Evolutionary conservation across 2,329 filamentous ascomycete species (phyloP).

Genomic region (Aureobasidium sp.): DNA sequence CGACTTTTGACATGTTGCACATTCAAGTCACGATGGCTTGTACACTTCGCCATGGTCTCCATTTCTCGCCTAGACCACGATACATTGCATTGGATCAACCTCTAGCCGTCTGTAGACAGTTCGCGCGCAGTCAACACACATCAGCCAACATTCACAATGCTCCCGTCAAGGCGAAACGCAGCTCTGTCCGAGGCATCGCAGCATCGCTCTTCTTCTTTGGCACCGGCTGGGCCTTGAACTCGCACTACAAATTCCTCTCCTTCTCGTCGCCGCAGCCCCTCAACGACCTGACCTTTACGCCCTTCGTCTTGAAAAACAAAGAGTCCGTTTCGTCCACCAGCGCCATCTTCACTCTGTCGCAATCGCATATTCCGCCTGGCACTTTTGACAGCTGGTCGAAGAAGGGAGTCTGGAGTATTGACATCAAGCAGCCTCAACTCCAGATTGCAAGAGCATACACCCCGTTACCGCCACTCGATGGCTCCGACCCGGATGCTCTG

Average conservation of each 20-base stretch:
- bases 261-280: conserved; percentile 26
- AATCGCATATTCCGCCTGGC: conserved; percentile 5
- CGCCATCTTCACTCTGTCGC: conserved; percentile 56
- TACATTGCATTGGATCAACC: not conserved
- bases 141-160: not conserved
- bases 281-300: conserved; percentile 54
- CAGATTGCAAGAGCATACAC: conserved; percentile 92
- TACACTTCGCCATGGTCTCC: not conserved
- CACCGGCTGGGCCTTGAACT: not conserved
- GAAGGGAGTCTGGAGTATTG: conserved; percentile 59
- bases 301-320: conserved; percentile 56
- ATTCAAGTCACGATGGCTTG: not conserved
- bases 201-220: not conserved
- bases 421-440: conserved; percentile 88
- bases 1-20: not conserved
- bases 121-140: not conserved
- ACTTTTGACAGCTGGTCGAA: conserved; percentile 16
- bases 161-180: not conserved
- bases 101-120: not conserved
- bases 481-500: conserved; percentile 36
- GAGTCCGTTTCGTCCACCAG: conserved; percentile 58
- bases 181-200: conserved; percentile 5
- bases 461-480: conserved; percentile 56
- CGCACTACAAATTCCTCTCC: not conserved
- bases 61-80: not conserved